These are phyloP conservation scores for Fragilaria radians DNA, from an alignment of 108 stramenopile species.

Conservation along the genomic window DNA sequence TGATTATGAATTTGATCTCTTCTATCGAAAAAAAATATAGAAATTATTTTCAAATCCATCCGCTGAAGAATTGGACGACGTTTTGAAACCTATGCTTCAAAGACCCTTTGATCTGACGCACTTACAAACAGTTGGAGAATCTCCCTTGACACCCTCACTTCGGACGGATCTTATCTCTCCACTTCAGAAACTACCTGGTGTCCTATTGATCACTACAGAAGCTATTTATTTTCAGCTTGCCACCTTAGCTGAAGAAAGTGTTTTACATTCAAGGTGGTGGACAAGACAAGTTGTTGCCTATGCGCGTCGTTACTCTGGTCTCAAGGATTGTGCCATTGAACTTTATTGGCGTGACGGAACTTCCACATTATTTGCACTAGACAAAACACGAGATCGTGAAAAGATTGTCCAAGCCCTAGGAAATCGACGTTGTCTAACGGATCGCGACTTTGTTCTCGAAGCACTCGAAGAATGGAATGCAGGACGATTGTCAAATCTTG, in stretches of 20 bases:
- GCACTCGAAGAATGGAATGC: constrained; percentile 60
- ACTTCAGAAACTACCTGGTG: constrained; percentile 48
- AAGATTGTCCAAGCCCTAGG: constrained; percentile 49
- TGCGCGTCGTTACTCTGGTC: constrained; percentile 67
- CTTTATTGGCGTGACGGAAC: constrained; percentile 56
- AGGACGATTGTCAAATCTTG: constrained; percentile 77
- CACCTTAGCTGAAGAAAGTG: constrained; percentile 1
- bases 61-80: constrained; percentile 26
- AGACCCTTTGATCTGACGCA: constrained; percentile 57
- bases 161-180: constrained; percentile 41
- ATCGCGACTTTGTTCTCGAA: constrained; percentile 65
- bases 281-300: constrained; percentile 49
- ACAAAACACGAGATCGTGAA: constrained; percentile 61
- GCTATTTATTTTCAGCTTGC: constrained; percentile 65
- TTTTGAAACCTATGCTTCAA: constrained; percentile 53
- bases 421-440: constrained; percentile 58
- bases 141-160: constrained; percentile 33
- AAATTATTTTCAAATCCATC: constrained; percentile 12
- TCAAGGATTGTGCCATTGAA: constrained; percentile 75
- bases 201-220: constrained; percentile 51
- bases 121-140: constrained; percentile 60
- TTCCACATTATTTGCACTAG: constrained; percentile 58
- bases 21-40: constrained; percentile 4
- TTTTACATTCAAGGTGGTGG: constrained; percentile 31
- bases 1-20: too few species aligned